Conservation (phyloP, 2,329 filamentous ascomycete genomes). For the Aspergillus sp. region DNA sequence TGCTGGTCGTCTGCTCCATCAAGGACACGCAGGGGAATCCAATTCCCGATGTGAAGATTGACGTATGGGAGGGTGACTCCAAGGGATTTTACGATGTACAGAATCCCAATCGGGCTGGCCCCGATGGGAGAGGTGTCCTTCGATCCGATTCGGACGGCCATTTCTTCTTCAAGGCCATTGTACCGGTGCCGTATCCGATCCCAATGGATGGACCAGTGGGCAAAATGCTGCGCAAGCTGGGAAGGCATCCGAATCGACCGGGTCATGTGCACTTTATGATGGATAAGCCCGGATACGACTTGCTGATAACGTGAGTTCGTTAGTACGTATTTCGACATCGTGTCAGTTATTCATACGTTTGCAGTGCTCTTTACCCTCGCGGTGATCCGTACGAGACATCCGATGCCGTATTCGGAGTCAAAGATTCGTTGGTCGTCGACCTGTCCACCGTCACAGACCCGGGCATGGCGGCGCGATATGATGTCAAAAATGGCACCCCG, state of each 20-base stretch:
- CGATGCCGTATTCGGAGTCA: constrained; percentile 24
- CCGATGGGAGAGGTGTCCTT: constrained; percentile 16
- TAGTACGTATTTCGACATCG: neutral
- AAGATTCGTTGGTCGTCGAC: constrained; percentile 20
- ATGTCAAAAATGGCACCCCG: constrained; percentile 12
- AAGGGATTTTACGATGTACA: constrained; percentile 21
- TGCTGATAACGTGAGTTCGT: constrained; percentile 13
- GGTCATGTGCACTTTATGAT: constrained; percentile 19
- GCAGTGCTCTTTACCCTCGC: constrained; percentile 19
- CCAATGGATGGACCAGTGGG: constrained; percentile 16
- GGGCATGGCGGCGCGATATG: constrained; percentile 16
- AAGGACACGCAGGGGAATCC: constrained; percentile 15
- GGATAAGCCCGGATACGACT: constrained; percentile 11
- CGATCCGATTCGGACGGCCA: constrained; percentile 12
- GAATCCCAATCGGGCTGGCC: constrained; percentile 12
- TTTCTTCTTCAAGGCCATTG: constrained; percentile 17
- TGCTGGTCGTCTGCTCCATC: constrained; percentile 13
- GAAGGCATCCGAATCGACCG: constrained; percentile 15
- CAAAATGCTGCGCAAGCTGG: constrained; percentile 11
- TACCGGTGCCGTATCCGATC: constrained; percentile 19
- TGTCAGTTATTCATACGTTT: neutral
- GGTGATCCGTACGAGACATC: constrained; percentile 19
- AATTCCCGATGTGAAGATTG: constrained; percentile 11
- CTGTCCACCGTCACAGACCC: constrained; percentile 13
- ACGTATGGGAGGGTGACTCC: constrained; percentile 20